These are phyloP conservation scores for Urochloa ruziziensis DNA, from an alignment of 176 grass and related monocot genomes.

Conservation along the genomic window DNA sequence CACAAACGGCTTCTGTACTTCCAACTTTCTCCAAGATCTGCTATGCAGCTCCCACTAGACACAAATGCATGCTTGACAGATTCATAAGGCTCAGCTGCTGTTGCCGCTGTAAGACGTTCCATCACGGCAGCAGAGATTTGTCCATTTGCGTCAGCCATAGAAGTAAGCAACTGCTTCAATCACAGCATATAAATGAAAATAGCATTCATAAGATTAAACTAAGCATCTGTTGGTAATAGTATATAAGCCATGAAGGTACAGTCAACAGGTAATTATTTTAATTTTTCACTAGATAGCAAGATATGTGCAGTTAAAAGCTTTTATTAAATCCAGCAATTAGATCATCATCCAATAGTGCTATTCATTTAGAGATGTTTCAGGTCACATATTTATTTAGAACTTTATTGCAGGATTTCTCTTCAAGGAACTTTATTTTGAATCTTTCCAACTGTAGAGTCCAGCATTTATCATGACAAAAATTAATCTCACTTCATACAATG, in stretches of 20 bases:
- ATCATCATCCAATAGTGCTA: slow-evolving; percentile 2
- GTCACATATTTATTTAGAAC: neutral
- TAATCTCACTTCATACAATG: neutral
- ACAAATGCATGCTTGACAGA: slow-evolving; percentile 94
- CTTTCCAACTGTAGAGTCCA: neutral
- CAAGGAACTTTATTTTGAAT: no score
- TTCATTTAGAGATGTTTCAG: slow-evolving; percentile 16
- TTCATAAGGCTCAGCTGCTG: slow-evolving; percentile 97
- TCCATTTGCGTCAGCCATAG: slow-evolving; percentile 94
- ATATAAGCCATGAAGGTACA: slow-evolving; percentile 10
- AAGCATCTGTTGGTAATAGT: slow-evolving; percentile 13
- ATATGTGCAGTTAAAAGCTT: neutral
- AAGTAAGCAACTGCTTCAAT: slow-evolving; percentile 87
- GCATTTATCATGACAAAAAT: slow-evolving; percentile 6
- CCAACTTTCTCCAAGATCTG: slow-evolving; percentile 88
- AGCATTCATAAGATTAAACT: slow-evolving; percentile 29
- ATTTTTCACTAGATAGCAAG: neutral
- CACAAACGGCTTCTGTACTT: slow-evolving; percentile 92
- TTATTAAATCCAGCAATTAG: slow-evolving; percentile 3
- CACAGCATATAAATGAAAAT: slow-evolving; percentile 32
- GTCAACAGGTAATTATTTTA: slow-evolving; percentile 1
- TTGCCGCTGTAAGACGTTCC: slow-evolving; percentile 93
- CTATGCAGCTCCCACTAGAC: slow-evolving; percentile 86
- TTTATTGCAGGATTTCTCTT: slow-evolving; percentile 19
- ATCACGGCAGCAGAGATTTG: slow-evolving; percentile 93